Evolutionary conservation across 805 yeast species (phyloP).

Genomic region (Phaffomyces antillensis): DNA sequence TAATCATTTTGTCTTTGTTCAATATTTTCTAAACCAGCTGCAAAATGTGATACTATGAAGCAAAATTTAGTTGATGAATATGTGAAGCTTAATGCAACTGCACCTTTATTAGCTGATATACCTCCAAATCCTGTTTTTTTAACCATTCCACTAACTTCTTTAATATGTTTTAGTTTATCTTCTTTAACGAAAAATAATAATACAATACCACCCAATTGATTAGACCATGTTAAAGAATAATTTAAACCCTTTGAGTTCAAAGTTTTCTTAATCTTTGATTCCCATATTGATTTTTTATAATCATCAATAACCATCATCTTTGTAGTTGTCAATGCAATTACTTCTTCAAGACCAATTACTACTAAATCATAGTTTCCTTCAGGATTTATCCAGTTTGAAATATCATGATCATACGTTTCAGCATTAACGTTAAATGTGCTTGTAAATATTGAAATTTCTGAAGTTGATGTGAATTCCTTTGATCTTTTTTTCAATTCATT

Average conservation of each 20-base stretch:
- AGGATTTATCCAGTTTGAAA: conserved; percentile 72
- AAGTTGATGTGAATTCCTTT: conserved; percentile 50
- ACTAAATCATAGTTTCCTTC: conserved; percentile 52
- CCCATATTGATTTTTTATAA: conserved; percentile 56
- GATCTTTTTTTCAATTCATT: conserved; percentile 47
- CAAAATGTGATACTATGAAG: conserved; percentile 80
- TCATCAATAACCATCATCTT: conserved; percentile 77
- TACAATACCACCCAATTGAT: conserved; percentile 82
- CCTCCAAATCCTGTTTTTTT: conserved; percentile 96
- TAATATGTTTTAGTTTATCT: conserved; percentile 42
- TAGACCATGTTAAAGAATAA: conserved; percentile 59
- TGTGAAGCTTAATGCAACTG: conserved; percentile 60
- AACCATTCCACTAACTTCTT: conserved; percentile 59
- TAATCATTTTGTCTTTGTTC: conserved; percentile 85
- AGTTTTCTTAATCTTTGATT: conserved; percentile 44
- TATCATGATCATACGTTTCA: conserved; percentile 45
- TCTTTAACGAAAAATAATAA: conserved; percentile 61
- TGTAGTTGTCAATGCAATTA: conserved; percentile 76
- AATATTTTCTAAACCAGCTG: conserved; percentile 81
- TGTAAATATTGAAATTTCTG: conserved; percentile 57
- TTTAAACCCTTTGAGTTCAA: conserved; percentile 30
- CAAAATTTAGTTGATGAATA: conserved; percentile 67
- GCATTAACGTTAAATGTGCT: conserved; percentile 92
- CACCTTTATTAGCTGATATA: conserved; percentile 77
- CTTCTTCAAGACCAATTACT: conserved; percentile 83